These are phyloP conservation scores for Coniochaeta pulveracea DNA, from an alignment of 2,329 filamentous ascomycete species.

Conservation along the genomic window DNA sequence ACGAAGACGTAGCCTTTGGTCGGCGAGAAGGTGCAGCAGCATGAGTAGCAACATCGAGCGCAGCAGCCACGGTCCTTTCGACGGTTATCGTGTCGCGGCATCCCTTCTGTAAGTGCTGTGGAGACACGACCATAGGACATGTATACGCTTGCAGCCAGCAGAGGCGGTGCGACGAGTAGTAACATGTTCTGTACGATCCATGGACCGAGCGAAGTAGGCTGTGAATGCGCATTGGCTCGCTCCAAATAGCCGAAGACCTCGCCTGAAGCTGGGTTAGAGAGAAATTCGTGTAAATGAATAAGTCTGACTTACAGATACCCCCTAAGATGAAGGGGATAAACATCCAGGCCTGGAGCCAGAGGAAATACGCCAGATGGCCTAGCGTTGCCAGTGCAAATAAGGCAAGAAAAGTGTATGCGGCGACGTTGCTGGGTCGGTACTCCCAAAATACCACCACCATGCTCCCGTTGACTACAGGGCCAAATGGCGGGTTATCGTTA, in stretches of 20 bases:
- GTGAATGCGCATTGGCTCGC: conserved; percentile 12
- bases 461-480: conserved; percentile 8
- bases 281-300: not conserved
- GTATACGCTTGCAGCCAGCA: conserved; percentile 29
- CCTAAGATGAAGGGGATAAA: conserved; percentile 8
- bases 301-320: conserved; percentile 6
- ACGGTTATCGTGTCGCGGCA: conserved; percentile 17
- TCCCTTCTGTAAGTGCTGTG: conserved; percentile 14
- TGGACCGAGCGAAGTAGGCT: conserved; percentile 11
- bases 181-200: conserved; percentile 26
- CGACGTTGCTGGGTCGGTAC: conserved; percentile 8
- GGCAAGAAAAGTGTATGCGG: conserved; percentile 8
- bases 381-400: conserved; percentile 8
- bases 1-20: conserved; percentile 35
- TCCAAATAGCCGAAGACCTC: conserved; percentile 22
- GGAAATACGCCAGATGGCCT: conserved; percentile 5
- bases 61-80: not conserved
- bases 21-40: conserved; percentile 23
- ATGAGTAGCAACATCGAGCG: conserved; percentile 16
- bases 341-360: conserved; percentile 6
- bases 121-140: conserved; percentile 26
- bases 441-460: conserved; percentile 9
- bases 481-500: conserved; percentile 5
- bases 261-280: conserved; percentile 17
- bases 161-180: conserved; percentile 24